phyloP scores from a whole-genome alignment of 2,329 filamentous ascomycete genomes.

The Cryoendolithus antarcticus region DNA sequence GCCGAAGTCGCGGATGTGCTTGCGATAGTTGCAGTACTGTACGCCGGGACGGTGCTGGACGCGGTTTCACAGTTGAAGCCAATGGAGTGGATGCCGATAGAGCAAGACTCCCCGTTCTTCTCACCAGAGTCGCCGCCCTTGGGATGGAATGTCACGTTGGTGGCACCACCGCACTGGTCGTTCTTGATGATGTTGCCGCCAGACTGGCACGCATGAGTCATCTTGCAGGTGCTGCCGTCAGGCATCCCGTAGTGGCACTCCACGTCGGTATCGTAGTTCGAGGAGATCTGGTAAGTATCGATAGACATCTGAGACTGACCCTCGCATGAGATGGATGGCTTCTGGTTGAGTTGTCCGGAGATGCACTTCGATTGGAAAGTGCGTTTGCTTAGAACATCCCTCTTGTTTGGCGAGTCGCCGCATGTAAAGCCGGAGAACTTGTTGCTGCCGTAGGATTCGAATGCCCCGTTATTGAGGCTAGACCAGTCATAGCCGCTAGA shows the following conservation, averaged over 20 bases:
- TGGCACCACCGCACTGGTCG: slow-evolving; percentile 85
- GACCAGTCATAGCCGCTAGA: slow-evolving; percentile 59
- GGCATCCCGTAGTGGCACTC: slow-evolving; percentile 82
- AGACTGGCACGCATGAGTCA: slow-evolving; percentile 54
- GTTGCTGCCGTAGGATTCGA: slow-evolving; percentile 60
- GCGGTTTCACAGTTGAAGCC: slow-evolving; percentile 56
- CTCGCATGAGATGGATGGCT: slow-evolving; percentile 31
- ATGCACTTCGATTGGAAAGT: slow-evolving; percentile 32
- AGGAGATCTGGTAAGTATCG: slow-evolving; percentile 57
- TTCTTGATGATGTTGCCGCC: slow-evolving; percentile 63
- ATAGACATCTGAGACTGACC: slow-evolving; percentile 57
- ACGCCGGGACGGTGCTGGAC: slow-evolving; percentile 17
- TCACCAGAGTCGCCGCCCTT: slow-evolving; percentile 16
- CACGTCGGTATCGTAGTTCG: slow-evolving; percentile 64
- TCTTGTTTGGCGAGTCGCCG: slow-evolving; percentile 47
- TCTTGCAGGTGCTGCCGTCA: slow-evolving; percentile 71
- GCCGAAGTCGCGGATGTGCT: slow-evolving; percentile 8
- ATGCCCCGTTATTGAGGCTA: slow-evolving; percentile 47
- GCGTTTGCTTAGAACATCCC: slow-evolving; percentile 39
- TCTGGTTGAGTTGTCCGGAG: slow-evolving; percentile 33
- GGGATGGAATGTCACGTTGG: slow-evolving; percentile 57
- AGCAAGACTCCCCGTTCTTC: slow-evolving; percentile 47
- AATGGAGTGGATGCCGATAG: slow-evolving; percentile 61
- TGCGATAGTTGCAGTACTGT: slow-evolving; percentile 5
- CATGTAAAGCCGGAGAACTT: slow-evolving; percentile 63